These are phyloP conservation scores for Ophiostoma novo-ulmi DNA, from an alignment of 2,329 filamentous ascomycete species.

Conservation along the genomic window DNA sequence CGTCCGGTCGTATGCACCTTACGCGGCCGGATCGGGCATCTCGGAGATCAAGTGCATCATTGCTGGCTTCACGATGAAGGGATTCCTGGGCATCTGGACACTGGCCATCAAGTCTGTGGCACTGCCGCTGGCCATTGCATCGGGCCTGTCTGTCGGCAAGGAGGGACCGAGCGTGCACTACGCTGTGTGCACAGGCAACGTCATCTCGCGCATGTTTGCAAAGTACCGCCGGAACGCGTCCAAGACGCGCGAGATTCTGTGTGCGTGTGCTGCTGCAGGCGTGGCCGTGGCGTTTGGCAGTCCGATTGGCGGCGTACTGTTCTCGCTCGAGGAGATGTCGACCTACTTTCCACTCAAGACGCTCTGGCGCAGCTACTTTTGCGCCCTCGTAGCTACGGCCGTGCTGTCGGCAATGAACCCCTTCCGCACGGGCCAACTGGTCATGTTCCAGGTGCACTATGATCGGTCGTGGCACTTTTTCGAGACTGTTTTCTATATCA, in stretches of 20 bases:
- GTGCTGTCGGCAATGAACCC: slow-evolving; percentile 95
- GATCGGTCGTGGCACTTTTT: slow-evolving; percentile 98
- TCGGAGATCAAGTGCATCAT: slow-evolving; percentile 99
- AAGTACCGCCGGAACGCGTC: slow-evolving; percentile 90
- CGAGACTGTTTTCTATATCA: slow-evolving; percentile 84
- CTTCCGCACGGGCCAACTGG: slow-evolving; percentile 90
- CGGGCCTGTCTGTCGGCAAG: slow-evolving; percentile 90
- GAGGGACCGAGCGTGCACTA: slow-evolving; percentile 99
- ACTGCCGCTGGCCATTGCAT: slow-evolving; percentile 85
- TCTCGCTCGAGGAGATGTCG: slow-evolving; percentile 97
- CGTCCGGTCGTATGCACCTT: slow-evolving; percentile 88
- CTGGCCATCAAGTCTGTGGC: slow-evolving; percentile 90
- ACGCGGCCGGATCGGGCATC: slow-evolving; percentile 93
- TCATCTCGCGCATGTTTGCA: slow-evolving; percentile 85
- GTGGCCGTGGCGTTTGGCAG: slow-evolving; percentile 96
- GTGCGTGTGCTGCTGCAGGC: slow-evolving; percentile 87
- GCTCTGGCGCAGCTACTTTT: slow-evolving; percentile 97
- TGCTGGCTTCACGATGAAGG: slow-evolving; percentile 98
- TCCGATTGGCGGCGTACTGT: slow-evolving; percentile 92
- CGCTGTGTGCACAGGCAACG: slow-evolving; percentile 93
- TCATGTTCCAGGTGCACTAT: slow-evolving; percentile 98
- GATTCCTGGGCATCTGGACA: slow-evolving; percentile 87
- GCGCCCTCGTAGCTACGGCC: slow-evolving; percentile 87
- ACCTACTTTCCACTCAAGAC: slow-evolving; percentile 95
- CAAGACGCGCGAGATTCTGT: slow-evolving; percentile 91